phyloP scores from a whole-genome alignment of 306 rosid genomes.

The Prosopis cineraria region DNA sequence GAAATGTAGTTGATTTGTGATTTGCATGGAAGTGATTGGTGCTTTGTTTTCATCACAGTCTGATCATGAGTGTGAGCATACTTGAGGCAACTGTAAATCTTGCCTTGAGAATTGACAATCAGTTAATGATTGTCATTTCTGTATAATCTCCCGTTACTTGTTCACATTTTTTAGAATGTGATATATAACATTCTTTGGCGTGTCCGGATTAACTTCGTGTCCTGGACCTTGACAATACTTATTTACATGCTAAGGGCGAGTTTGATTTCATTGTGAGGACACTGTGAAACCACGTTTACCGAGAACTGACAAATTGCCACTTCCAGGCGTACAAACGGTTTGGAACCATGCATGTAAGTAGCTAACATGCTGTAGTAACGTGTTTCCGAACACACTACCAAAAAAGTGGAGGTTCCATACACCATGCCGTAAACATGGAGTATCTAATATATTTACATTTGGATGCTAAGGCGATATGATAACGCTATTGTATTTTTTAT shows the following conservation, averaged over 20 bases:
- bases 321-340: not conserved
- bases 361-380: not conserved
- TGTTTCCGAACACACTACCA: too few relatives aligned
- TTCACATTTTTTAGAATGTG: conserved; percentile 11
- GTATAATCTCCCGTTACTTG: not conserved
- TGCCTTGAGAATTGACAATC: not conserved
- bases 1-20: not conserved
- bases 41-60: not conserved
- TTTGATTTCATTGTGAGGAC: not conserved
- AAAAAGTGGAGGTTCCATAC: too few relatives aligned
- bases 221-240: conserved; percentile 9
- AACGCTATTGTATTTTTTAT: too few relatives aligned
- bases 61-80: not conserved
- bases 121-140: conserved; percentile 4
- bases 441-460: conserved; percentile 1
- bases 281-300: not conserved
- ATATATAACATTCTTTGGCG: not conserved
- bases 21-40: not conserved
- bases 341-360: not conserved
- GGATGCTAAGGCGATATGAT: conserved; percentile 18
- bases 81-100: not conserved
- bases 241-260: not conserved
- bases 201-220: not conserved
- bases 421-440: not conserved
- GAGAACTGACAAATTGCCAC: not conserved